These are phyloP conservation scores for Clavulina sp. DNA, from an alignment of 768 basidiomycete genomes.

Conservation along the genomic window DNA sequence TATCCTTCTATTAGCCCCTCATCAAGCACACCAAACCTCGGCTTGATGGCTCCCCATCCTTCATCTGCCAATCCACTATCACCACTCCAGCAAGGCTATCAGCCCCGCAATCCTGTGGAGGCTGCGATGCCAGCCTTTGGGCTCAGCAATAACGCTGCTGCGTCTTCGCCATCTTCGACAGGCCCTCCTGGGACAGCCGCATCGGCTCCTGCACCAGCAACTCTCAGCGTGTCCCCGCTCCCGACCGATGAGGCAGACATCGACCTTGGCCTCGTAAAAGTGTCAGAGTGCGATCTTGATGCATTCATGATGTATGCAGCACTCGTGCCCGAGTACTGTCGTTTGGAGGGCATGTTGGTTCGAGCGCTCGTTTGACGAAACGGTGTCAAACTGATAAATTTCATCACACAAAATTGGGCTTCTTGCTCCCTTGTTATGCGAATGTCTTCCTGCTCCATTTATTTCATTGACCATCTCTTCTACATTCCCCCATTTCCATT, in stretches of 20 bases:
- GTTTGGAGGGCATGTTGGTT: conserved; percentile 62
- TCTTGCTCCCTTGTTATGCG: too few species aligned
- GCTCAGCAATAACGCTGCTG: neutral
- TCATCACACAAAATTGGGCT: too few species aligned
- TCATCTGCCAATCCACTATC: too few species aligned
- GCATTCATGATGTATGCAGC: conserved; percentile 75
- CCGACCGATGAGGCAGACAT: conserved; percentile 55
- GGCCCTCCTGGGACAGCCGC: conserved; percentile 16
- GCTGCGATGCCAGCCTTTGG: neutral
- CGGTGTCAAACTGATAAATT: too few species aligned
- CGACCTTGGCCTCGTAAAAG: conserved; percentile 61
- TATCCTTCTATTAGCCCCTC: too few species aligned
- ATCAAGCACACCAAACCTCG: neutral
- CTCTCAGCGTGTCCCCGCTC: conserved; percentile 46
- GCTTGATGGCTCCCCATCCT: neutral
- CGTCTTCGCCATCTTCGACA: neutral
- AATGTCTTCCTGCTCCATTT: too few species aligned
- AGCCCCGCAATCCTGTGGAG: neutral
- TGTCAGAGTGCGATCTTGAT: conserved; percentile 70
- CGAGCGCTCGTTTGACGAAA: conserved; percentile 37
- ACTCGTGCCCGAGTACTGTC: conserved; percentile 67
- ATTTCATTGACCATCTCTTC: too few species aligned
- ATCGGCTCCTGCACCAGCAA: conserved; percentile 31
- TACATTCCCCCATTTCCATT: too few species aligned
- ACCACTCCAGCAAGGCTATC: neutral